Percentiles rank a stretch among this genome's conserved stretches.
Evolutionary conservation across 176 grass and related monocot species (phyloP).

Genomic region (Aechmea fasciata): DNA sequence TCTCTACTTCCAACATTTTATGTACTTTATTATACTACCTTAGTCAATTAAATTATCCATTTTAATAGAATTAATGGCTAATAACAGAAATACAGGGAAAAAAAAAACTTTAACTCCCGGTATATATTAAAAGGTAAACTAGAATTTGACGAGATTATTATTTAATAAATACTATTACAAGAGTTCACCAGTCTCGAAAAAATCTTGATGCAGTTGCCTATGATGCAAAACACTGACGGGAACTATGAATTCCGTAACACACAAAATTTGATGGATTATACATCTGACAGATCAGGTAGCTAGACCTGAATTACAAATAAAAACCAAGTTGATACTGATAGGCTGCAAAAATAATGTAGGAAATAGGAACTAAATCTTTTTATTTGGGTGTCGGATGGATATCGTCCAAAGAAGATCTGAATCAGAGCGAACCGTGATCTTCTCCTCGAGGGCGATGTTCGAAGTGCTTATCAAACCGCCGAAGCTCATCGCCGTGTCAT

Average conservation of each 20-base stretch:
- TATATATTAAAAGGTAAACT: too few relatives aligned
- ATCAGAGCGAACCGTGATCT: conserved; percentile 59
- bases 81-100: too few relatives aligned
- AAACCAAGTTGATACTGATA: not conserved
- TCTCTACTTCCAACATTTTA: too few relatives aligned
- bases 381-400: conserved; percentile 42
- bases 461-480: conserved; percentile 82
- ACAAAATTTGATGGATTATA: too few relatives aligned
- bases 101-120: too few relatives aligned
- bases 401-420: conserved; percentile 94
- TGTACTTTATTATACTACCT: too few relatives aligned
- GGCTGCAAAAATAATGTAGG: not conserved
- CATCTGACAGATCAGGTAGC: not conserved
- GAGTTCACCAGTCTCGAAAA: too few relatives aligned
- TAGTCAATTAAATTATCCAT: too few relatives aligned
- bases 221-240: not conserved
- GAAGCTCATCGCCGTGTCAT: conserved; percentile 43
- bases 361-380: conserved; percentile 3
- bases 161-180: too few relatives aligned
- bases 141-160: too few relatives aligned
- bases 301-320: not conserved
- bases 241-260: not conserved
- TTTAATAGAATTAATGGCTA: too few relatives aligned
- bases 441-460: conserved; percentile 57
- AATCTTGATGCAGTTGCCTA: too few relatives aligned